Evolutionary conservation across 352 stramenopile genomes (phyloP).

Genomic region (Globisporangium iwayamae): DNA sequence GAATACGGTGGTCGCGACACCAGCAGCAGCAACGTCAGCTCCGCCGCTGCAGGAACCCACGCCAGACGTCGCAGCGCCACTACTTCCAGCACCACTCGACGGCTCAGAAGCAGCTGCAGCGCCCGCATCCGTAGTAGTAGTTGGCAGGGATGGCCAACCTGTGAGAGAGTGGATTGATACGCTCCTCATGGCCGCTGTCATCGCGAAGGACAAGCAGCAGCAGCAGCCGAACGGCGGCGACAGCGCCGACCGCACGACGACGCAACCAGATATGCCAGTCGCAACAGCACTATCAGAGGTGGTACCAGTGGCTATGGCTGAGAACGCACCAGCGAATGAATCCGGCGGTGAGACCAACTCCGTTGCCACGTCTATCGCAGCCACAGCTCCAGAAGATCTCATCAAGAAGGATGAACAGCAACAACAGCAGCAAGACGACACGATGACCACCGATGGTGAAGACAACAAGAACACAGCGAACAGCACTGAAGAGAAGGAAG

Average conservation of each 20-base stretch:
- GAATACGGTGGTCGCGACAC: background rate
- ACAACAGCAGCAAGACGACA: background rate
- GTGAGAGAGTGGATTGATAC: slow-evolving; percentile 79
- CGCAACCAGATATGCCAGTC: slow-evolving; percentile 15
- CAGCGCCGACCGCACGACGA: background rate
- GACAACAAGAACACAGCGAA: background rate
- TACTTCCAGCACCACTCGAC: background rate
- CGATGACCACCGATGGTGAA: background rate
- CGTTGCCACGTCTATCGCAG: slow-evolving; percentile 4
- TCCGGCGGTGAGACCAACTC: slow-evolving; percentile 8
- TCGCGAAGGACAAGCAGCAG: slow-evolving; percentile 57
- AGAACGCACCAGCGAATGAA: slow-evolving; percentile 5
- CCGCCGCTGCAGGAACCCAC: background rate
- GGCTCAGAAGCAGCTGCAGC: background rate
- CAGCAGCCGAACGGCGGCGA: background rate
- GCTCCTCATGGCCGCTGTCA: slow-evolving; percentile 68
- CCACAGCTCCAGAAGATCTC: slow-evolving; percentile 2
- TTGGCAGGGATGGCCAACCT: slow-evolving; percentile 26
- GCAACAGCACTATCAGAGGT: background rate
- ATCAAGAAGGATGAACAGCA: background rate
- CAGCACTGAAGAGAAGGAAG: background rate
- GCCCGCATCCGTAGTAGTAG: background rate
- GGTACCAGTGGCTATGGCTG: slow-evolving; percentile 5
- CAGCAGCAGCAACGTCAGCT: slow-evolving; percentile 3
- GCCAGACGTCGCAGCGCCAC: background rate